phyloP scores from a whole-genome alignment of 805 yeast genomes.

The Grigorovia jiainica region DNA sequence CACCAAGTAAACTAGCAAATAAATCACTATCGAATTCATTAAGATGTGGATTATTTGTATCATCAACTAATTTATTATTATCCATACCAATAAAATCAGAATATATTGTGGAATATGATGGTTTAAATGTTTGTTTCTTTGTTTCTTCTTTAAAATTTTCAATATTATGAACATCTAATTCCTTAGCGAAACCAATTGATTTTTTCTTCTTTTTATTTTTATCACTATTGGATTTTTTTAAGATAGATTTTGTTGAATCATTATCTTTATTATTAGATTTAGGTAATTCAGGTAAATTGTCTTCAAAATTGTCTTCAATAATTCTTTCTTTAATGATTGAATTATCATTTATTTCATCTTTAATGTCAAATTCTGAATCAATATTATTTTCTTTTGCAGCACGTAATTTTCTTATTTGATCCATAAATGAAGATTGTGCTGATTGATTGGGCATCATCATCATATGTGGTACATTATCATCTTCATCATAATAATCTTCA shows the following conservation, averaged over 20 bases:
- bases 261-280: not conserved
- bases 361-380: not conserved
- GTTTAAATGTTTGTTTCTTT: constrained; percentile 17
- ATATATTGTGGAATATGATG: not conserved
- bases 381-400: not conserved
- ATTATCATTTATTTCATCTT: not conserved
- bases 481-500: constrained; percentile 13
- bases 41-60: constrained; percentile 9
- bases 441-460: constrained; percentile 18
- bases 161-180: constrained; percentile 26
- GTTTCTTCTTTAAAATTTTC: constrained; percentile 27
- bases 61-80: constrained; percentile 6
- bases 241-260: constrained; percentile 9
- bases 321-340: too few species aligned
- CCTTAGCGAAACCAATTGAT: constrained; percentile 25
- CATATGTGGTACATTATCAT: constrained; percentile 11
- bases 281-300: too few species aligned
- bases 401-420: constrained; percentile 15
- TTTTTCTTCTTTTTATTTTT: constrained; percentile 14
- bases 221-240: constrained; percentile 5
- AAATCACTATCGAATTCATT: constrained; percentile 26
- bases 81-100: constrained; percentile 2
- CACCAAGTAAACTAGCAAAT: constrained; percentile 26
- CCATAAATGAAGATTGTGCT: constrained; percentile 21
- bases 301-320: too few species aligned